These are phyloP conservation scores for Penicillium expansum DNA, from an alignment of 2,329 filamentous ascomycete species.

Conservation along the genomic window DNA sequence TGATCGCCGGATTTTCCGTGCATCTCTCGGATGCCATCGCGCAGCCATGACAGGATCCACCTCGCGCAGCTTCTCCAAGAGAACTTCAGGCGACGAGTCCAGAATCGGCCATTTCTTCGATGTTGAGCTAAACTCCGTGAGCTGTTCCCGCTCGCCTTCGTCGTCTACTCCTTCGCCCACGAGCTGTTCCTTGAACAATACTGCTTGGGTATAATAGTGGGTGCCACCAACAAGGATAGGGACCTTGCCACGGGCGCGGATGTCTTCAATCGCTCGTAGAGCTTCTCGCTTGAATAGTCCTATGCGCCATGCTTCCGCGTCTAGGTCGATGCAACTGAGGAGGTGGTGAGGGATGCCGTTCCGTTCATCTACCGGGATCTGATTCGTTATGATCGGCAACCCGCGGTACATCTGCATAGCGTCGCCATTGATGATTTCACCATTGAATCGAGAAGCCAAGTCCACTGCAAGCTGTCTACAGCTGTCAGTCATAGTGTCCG, in stretches of 20 bases:
- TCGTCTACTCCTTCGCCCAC: slow-evolving; percentile 42
- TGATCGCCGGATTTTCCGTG: slow-evolving; percentile 83
- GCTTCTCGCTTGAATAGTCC: slow-evolving; percentile 72
- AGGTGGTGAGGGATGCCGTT: slow-evolving; percentile 84
- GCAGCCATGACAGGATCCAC: slow-evolving; percentile 88
- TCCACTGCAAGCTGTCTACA: slow-evolving; percentile 76
- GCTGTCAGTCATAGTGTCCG: slow-evolving; percentile 23
- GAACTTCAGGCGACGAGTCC: slow-evolving; percentile 65
- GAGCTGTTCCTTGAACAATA: slow-evolving; percentile 75
- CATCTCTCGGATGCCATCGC: slow-evolving; percentile 91
- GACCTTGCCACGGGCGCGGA: slow-evolving; percentile 71
- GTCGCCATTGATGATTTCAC: slow-evolving; percentile 95
- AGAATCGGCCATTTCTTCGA: slow-evolving; percentile 65
- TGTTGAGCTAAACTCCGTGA: slow-evolving; percentile 17
- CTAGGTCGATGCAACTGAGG: slow-evolving; percentile 71
- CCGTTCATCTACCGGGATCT: slow-evolving; percentile 72
- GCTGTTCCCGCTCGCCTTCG: slow-evolving; percentile 27
- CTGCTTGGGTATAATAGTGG: slow-evolving; percentile 88
- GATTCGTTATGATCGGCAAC: slow-evolving; percentile 92
- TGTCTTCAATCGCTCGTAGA: slow-evolving; percentile 68
- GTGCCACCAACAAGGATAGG: slow-evolving; percentile 93
- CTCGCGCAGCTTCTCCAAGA: slow-evolving; percentile 69
- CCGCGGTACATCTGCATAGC: slow-evolving; percentile 97
- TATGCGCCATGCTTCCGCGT: slow-evolving; percentile 80
- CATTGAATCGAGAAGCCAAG: slow-evolving; percentile 75